Evolutionary conservation across 2,329 filamentous ascomycete species (phyloP), one percentile per base, ranked within the genome.

Genomic region (Simplicillium aogashimaense): DNA sequence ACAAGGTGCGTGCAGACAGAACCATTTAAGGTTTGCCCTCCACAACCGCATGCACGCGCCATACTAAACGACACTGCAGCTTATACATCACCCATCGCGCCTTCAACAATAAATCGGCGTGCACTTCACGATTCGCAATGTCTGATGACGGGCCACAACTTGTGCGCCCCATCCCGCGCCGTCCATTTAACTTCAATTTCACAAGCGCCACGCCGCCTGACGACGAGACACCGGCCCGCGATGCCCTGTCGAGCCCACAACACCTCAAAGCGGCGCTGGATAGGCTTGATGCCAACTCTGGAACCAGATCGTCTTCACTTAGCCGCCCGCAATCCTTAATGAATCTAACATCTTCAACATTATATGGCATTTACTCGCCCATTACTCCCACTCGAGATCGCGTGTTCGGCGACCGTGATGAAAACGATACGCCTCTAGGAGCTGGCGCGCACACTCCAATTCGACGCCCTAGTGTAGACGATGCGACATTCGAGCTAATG

Each of bases 281-380:
- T 16, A 34, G 33, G 15, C 30, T 32, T 15, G 43, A 51, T 12
- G 38, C 25, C 35, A 20, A 37, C 16, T 45, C 45, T 10, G 42
- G 39, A 9, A 36, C 18, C 13, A 17, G 34, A 32, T 42, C 43
- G 12, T 43, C 52, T 36, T 63, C 72, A 38, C 67, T 78, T 48
- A 81, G 75, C 54, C 78, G 86, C 43, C 84, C 81, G 17, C 78
- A 83, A 48, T 95, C 87, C 9, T 76, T 87, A 42, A 68, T 88
- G 54, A 94, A 95, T 57, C 72, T 98, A 44, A 95, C 87, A 4
- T 82, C 85, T 9, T 89, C 87, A 2, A 95, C 92, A 0, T 74
- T 98, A 5, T 85, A 83, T 50, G 90, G 92, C 40, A 98, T 98
- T 53, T 98, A 94, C 67, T 81, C 80, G 10, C 79, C 78, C 7